Evolutionary conservation across 148 eudicot species (phyloP).

Genomic region (Pharnaceum exiguum): DNA sequence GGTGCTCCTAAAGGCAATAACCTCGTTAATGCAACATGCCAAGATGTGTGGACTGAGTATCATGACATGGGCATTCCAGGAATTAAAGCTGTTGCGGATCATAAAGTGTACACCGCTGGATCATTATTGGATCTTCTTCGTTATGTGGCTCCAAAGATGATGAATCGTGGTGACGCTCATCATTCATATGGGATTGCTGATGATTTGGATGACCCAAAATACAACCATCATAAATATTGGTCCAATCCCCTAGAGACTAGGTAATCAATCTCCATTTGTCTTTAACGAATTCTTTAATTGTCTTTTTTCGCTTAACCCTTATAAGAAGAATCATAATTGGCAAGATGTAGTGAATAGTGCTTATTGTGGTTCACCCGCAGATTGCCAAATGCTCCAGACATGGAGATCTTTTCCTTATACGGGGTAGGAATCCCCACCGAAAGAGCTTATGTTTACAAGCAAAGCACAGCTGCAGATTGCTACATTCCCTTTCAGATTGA

Average conservation of each 20-base stretch:
- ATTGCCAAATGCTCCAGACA: conserved; percentile 78
- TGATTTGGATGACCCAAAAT: conserved; percentile 67
- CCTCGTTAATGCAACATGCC: conserved; percentile 68
- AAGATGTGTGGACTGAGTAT: conserved; percentile 84
- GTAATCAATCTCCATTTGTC: too few relatives aligned
- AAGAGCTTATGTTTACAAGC: conserved; percentile 77
- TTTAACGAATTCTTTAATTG: too few relatives aligned
- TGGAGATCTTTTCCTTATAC: conserved; percentile 82
- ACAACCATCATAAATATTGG: conserved; percentile 75
- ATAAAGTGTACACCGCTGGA: conserved; percentile 70
- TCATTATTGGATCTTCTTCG: conserved; percentile 62
- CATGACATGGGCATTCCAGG: conserved; percentile 77
- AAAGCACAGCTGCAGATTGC: conserved; percentile 51
- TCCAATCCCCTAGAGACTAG: conserved; percentile 86
- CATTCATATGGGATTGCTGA: conserved; percentile 93
- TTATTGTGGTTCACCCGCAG: conserved; percentile 31
- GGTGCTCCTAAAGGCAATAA: conserved; percentile 76
- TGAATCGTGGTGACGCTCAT: conserved; percentile 82
- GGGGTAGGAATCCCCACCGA: conserved; percentile 92
- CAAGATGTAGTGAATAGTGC: background rate
- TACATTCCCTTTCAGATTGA: conserved; percentile 85
- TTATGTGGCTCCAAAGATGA: conserved; percentile 89
- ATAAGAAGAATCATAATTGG: too few relatives aligned
- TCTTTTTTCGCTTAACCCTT: too few relatives aligned
- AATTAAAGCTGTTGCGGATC: conserved; percentile 65